These are phyloP conservation scores for Ogataea pini DNA, from an alignment of 805 yeast species.

Conservation along the genomic window DNA sequence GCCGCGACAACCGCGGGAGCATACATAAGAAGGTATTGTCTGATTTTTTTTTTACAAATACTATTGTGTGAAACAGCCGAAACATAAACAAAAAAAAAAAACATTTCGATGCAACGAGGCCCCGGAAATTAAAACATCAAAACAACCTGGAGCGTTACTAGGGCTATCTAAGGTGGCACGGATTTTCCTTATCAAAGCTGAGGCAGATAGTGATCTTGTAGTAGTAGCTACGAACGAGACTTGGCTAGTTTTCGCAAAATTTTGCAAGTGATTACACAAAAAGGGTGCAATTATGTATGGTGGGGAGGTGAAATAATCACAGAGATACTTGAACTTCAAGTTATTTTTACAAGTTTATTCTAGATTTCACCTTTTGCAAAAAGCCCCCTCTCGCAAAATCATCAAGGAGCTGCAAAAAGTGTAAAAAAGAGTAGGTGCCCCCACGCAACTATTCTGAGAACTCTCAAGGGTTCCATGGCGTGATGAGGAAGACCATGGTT, in stretches of 20 bases:
- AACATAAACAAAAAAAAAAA: constrained; percentile 1
- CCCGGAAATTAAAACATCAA: constrained; percentile 4
- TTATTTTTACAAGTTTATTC: neutral
- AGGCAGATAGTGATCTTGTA: neutral
- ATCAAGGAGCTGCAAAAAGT: neutral
- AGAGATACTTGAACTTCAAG: too few relatives aligned
- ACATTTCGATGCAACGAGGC: neutral
- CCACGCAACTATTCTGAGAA: neutral
- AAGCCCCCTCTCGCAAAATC: neutral
- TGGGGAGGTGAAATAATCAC: too few relatives aligned
- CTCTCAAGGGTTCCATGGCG: too few relatives aligned
- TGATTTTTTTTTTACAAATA: neutral
- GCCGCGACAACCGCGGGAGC: neutral
- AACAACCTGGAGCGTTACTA: neutral
- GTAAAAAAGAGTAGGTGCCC: neutral
- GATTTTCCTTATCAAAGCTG: neutral
- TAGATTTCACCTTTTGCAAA: neutral
- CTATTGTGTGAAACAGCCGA: constrained; percentile 3
- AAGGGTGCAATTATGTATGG: too few relatives aligned
- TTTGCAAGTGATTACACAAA: too few relatives aligned
- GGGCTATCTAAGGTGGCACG: neutral
- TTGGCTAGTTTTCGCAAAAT: too few relatives aligned
- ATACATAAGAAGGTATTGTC: neutral
- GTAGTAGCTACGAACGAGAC: too few relatives aligned
- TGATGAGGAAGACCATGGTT: neutral